A percentile compares a stretch with the other conserved stretches of the same genome.
Conservation (phyloP, 139 green algal genomes). For the Micromonas commoda region DNA sequence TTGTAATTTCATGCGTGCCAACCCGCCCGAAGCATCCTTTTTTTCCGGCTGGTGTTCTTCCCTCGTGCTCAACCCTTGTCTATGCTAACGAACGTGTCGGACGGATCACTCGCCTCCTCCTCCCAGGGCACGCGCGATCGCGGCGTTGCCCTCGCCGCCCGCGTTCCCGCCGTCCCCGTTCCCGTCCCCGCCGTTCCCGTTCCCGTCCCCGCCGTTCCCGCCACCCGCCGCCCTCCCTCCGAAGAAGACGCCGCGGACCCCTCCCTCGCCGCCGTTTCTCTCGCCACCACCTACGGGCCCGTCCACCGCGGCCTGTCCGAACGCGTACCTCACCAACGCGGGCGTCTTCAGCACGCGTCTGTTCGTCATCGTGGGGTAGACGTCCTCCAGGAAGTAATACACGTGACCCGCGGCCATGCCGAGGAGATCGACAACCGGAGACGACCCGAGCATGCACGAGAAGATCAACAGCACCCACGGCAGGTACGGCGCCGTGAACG, state of each 20-base stretch:
- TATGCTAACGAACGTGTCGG: no score
- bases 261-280: background rate
- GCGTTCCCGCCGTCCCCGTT: background rate
- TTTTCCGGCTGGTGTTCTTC: no score
- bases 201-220: background rate
- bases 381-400: conserved; percentile 98
- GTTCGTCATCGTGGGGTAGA: conserved; percentile 87
- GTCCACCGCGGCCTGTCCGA: conserved; percentile 35
- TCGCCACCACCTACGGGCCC: background rate
- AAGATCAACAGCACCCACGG: conserved; percentile 96
- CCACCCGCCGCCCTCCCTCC: background rate
- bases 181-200: background rate
- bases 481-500: conserved; percentile 96
- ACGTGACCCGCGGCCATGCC: conserved; percentile 60
- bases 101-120: no score
- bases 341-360: conserved; percentile 73
- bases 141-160: background rate
- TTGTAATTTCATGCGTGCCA: no score
- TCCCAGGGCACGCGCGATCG: background rate
- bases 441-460: conserved; percentile 79
- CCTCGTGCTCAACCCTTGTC: no score
- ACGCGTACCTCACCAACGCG: conserved; percentile 58
- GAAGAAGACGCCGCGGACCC: background rate
- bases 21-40: no score
- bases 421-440: conserved; percentile 82